Conservation (phyloP, 257 asterid genomes). For the Solanum chiquidenum region DNA sequence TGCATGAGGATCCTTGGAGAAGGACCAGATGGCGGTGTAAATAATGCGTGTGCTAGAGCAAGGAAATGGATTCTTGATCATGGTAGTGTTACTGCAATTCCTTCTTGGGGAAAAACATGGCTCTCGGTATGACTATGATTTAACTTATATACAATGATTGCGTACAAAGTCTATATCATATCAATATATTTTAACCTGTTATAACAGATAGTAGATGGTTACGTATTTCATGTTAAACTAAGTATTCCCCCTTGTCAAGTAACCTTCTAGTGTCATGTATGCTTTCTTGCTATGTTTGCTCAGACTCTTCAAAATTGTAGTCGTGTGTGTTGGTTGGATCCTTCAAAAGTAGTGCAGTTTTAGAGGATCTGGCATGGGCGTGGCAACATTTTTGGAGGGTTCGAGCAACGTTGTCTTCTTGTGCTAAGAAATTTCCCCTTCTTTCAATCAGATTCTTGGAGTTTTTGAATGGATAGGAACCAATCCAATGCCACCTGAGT, state of each 20-base stretch:
- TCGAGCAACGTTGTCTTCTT: not conserved
- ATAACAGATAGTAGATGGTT: not conserved
- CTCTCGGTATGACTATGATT: slow-evolving; percentile 34
- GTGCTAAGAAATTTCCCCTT: not conserved
- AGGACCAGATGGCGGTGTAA: slow-evolving; percentile 43
- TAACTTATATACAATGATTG: not conserved
- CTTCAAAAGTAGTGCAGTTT: not conserved
- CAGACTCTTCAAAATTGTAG: not conserved
- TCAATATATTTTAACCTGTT: not conserved
- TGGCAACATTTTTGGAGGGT: not conserved
- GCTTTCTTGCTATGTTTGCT: not conserved
- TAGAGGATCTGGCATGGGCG: not conserved
- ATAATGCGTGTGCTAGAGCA: slow-evolving; percentile 47
- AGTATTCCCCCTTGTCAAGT: not conserved
- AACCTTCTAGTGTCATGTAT: not conserved
- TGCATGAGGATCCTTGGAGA: slow-evolving; percentile 65
- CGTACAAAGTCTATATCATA: not conserved
- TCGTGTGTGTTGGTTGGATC: not conserved
- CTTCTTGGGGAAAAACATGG: slow-evolving; percentile 86
- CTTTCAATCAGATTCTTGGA: slow-evolving; percentile 42
- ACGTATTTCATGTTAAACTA: not conserved
- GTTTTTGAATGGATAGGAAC: slow-evolving; percentile 62
- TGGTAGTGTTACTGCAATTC: slow-evolving; percentile 55
- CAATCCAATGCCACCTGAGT: slow-evolving; percentile 79
- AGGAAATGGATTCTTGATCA: slow-evolving; percentile 81